Evolutionary conservation across 2,329 filamentous ascomycete species (phyloP), one percentile per base, ranked within the genome.

Genomic region (Pezicula carpinea): DNA sequence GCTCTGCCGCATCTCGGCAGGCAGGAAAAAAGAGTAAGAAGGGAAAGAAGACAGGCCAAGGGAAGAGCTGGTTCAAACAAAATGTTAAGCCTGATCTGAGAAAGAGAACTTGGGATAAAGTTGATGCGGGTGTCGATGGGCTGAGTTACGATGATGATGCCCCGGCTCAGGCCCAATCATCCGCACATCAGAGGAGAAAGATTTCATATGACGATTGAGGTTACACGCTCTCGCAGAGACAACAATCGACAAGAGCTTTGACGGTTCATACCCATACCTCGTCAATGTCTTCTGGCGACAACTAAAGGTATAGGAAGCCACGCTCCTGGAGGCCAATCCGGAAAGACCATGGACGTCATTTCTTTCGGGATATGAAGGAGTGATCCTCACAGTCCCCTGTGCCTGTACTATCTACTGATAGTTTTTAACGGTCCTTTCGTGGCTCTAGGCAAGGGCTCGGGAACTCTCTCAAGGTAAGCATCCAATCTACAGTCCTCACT

Each of bases 91-190:
- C 77, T 1, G 81, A 85, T 57, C 60, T 85, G 52, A 74, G 81
- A 40, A 85, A 85, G 66, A 74, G 81, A 34, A 85, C 81, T 0
- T 85, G 81, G 81, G 81, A 85, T 54, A 69, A 82, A 15, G 81
- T 85, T 6, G 82, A 82, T 47, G 69, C 70, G 41, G 81, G 80
- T 7, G 66, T 84, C 47, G 77, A 77, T 48, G 74, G 72, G 36
- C 68, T 85, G 17, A 74, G 83, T 56, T 85, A 85, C 53, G 81
- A 80, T 50, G 73, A 76, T 42, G 59, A 66, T 18, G 64, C 39
- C 6, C 49, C 58, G 11, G 48, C 49, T 7, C 38, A 59, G 5
- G 47, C 53, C 19, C 48, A 55, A 8, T 53, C 59, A 22, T 61
- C 58, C 14, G 54, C 63, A 21, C 50, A 67, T 7, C 69, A 74